Evolutionary conservation across 495 filamentous ascomycete genomes (phyloP).

Genomic region (Trichoderma virens): DNA sequence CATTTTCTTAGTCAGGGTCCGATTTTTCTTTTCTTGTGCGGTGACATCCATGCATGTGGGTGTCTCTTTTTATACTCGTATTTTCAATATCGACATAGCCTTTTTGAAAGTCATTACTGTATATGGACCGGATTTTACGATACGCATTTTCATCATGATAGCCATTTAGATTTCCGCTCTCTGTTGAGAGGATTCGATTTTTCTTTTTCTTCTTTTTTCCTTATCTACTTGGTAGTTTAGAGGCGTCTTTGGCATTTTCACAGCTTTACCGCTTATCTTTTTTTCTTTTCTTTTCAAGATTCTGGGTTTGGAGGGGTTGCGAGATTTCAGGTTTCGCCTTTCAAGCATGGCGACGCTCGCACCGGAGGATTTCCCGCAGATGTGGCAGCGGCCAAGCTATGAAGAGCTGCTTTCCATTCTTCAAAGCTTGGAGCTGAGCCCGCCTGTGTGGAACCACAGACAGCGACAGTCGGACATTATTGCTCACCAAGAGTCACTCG

Average conservation of each 20-base stretch:
- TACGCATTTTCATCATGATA: background rate
- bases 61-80: no score
- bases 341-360: background rate
- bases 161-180: background rate
- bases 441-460: conserved; percentile 30
- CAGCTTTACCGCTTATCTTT: background rate
- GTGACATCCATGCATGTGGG: background rate
- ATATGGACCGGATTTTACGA: background rate
- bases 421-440: conserved; percentile 31
- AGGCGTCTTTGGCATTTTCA: background rate
- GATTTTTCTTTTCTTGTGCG: background rate
- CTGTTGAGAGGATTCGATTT: background rate
- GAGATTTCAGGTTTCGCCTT: background rate
- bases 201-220: background rate
- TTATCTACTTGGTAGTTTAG: background rate
- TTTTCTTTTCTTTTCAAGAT: background rate
- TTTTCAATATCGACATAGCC: no score
- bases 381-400: conserved; percentile 39
- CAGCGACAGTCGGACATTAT: conserved; percentile 23
- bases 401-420: conserved; percentile 29
- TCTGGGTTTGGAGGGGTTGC: background rate
- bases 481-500: conserved; percentile 22
- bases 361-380: conserved; percentile 28
- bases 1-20: background rate
- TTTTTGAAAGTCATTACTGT: background rate